These are phyloP conservation scores for Leucosporidium creatinivorum DNA, from an alignment of 768 basidiomycete species.

Conservation along the genomic window DNA sequence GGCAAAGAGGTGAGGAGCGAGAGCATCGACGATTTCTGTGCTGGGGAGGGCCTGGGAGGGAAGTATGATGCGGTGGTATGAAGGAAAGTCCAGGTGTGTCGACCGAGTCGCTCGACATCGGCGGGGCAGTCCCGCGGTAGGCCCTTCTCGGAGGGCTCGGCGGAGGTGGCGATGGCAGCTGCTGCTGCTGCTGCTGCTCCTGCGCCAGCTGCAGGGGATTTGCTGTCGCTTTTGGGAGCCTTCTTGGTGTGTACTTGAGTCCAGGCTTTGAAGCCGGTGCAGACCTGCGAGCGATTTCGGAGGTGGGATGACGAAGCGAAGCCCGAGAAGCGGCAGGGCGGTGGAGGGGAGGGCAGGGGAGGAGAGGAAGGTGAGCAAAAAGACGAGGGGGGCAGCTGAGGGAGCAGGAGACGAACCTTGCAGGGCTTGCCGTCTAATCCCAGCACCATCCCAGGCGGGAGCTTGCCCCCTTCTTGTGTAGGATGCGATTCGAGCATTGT, in stretches of 20 bases:
- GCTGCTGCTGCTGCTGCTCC: slow-evolving; percentile 16
- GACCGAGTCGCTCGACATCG: slow-evolving; percentile 80
- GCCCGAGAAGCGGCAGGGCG: not conserved
- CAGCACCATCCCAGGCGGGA: slow-evolving; percentile 52
- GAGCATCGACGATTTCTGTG: slow-evolving; percentile 76
- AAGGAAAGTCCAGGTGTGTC: slow-evolving; percentile 93
- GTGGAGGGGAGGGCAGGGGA: not conserved
- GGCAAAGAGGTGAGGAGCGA: slow-evolving; percentile 65
- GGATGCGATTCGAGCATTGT: too few species aligned
- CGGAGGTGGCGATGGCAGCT: slow-evolving; percentile 33
- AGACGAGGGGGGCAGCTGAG: not conserved
- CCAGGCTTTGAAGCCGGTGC: slow-evolving; percentile 67
- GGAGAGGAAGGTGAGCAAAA: not conserved
- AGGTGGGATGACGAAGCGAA: slow-evolving; percentile 16
- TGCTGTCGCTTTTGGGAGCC: slow-evolving; percentile 36
- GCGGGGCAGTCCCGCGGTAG: slow-evolving; percentile 62
- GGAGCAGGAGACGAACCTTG: slow-evolving; percentile 57
- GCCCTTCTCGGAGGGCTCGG: slow-evolving; percentile 26
- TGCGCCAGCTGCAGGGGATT: slow-evolving; percentile 35
- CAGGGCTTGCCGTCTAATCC: slow-evolving; percentile 93
- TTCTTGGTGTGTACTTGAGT: slow-evolving; percentile 44
- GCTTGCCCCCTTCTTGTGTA: not conserved
- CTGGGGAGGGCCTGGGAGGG: slow-evolving; percentile 66
- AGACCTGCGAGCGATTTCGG: slow-evolving; percentile 5
- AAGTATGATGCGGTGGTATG: slow-evolving; percentile 95